These are phyloP conservation scores for Pseudozyma pruni DNA, from an alignment of 1,284 basidiomycete genomes.

Conservation along the genomic window DNA sequence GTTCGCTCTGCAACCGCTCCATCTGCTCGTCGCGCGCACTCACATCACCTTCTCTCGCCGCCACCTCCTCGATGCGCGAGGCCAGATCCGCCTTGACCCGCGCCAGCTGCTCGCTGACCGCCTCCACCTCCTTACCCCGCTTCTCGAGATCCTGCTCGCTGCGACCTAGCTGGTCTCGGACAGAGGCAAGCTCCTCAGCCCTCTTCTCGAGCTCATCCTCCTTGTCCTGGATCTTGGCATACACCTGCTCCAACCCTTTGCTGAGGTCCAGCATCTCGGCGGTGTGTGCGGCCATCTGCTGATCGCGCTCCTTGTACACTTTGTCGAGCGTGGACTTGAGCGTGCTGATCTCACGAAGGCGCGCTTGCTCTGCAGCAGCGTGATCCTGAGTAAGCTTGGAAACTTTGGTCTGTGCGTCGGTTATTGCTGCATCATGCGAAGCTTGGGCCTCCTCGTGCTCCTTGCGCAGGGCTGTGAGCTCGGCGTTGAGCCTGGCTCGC, in stretches of 20 bases:
- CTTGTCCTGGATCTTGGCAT: slow-evolving; percentile 15
- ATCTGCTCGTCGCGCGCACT: slow-evolving; percentile 22
- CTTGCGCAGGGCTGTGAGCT: slow-evolving; percentile 22
- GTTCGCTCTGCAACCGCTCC: slow-evolving; percentile 7
- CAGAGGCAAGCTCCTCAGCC: slow-evolving; percentile 4
- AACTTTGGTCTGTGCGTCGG: slow-evolving; percentile 8
- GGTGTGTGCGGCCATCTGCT: slow-evolving; percentile 34
- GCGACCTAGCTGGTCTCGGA: not conserved
- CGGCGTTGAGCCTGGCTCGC: slow-evolving; percentile 1
- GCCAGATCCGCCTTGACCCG: slow-evolving; percentile 1
- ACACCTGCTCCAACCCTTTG: slow-evolving; percentile 18
- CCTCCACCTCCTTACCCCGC: slow-evolving; percentile 1
- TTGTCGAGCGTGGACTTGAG: slow-evolving; percentile 27
- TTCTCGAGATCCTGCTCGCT: slow-evolving; percentile 19
- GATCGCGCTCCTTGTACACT: slow-evolving; percentile 23
- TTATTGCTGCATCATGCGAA: slow-evolving; percentile 13
- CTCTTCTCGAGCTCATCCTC: slow-evolving; percentile 15
- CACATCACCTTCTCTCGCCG: slow-evolving; percentile 3
- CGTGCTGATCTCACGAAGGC: slow-evolving; percentile 13
- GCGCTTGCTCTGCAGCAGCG: slow-evolving; percentile 7
- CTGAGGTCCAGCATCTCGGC: slow-evolving; percentile 40
- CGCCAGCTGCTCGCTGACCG: slow-evolving; percentile 11
- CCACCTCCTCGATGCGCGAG: slow-evolving; percentile 1
- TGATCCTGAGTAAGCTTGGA: slow-evolving; percentile 7
- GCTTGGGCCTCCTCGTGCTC: slow-evolving; percentile 13